Percentiles rank a stretch among this genome's conserved stretches.
Conservation (phyloP, 768 basidiomycete genomes). For the Collybia nuda region DNA sequence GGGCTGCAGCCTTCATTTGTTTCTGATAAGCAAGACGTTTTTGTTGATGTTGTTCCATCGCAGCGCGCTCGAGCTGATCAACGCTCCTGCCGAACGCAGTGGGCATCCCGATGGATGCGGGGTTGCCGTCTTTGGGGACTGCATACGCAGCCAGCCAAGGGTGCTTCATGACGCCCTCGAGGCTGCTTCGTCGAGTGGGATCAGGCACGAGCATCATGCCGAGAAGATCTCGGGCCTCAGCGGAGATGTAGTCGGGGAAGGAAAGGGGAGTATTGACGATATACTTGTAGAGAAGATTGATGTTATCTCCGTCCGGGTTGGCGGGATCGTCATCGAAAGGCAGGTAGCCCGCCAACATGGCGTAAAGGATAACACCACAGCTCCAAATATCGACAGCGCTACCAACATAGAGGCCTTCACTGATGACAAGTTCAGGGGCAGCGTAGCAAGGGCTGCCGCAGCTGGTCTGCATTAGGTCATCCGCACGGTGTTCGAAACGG, state of each 20-base stretch:
- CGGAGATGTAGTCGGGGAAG: conserved; percentile 94
- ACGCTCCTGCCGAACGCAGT: conserved; percentile 66
- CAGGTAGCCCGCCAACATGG: conserved; percentile 96
- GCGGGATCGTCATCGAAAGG: conserved; percentile 99
- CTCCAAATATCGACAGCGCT: conserved; percentile 98
- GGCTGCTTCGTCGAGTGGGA: conserved; percentile 74
- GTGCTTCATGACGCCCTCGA: conserved; percentile 82
- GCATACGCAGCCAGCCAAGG: conserved; percentile 77
- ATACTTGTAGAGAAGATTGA: conserved; percentile 97
- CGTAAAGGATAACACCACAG: conserved; percentile 94
- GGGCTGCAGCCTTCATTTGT: conserved; percentile 66
- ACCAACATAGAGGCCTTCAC: conserved; percentile 95
- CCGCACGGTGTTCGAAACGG: conserved; percentile 87
- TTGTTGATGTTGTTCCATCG: conserved; percentile 82
- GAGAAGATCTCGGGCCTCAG: conserved; percentile 80
- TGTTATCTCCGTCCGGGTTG: conserved; percentile 99
- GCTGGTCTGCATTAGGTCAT: conserved; percentile 98
- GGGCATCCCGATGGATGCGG: conserved; percentile 24
- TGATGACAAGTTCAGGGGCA: conserved; percentile 96
- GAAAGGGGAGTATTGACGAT: conserved; percentile 96
- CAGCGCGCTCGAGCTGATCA: conserved; percentile 74
- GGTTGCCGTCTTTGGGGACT: conserved; percentile 23
- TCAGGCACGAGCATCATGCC: conserved; percentile 94
- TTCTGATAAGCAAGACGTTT: conserved; percentile 81
- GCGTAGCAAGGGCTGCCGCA: conserved; percentile 99